Conservation (phyloP, 2,329 filamentous ascomycete species). For the Colletotrichum lupini region DNA sequence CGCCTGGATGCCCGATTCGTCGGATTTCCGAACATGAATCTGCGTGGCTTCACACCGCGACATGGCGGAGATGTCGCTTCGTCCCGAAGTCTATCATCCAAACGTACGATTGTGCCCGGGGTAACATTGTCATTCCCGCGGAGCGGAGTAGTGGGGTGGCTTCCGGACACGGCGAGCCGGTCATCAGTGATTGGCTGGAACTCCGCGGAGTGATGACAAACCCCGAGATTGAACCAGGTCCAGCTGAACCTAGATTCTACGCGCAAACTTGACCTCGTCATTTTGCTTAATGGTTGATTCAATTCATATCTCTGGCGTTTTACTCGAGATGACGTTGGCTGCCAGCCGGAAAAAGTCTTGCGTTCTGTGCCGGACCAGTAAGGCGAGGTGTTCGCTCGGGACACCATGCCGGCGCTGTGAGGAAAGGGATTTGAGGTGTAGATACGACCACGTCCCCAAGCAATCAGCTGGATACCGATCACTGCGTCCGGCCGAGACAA, state of each 20-base stretch:
- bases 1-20: not conserved
- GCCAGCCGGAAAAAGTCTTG: conserved; percentile 38
- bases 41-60: not conserved
- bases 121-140: not conserved
- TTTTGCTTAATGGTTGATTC: not conserved
- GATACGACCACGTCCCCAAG: conserved; percentile 29
- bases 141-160: conserved; percentile 18
- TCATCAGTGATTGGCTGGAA: not conserved
- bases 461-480: not conserved
- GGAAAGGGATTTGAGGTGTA: conserved; percentile 36
- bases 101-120: not conserved
- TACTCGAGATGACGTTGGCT: not conserved
- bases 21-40: not conserved
- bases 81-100: not conserved
- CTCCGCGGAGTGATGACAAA: conserved; percentile 12
- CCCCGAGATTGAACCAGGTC: not conserved
- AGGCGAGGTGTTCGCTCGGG: conserved; percentile 41
- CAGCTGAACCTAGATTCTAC: not conserved
- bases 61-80: not conserved
- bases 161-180: not conserved
- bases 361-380: conserved; percentile 39
- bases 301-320: not conserved
- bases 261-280: not conserved
- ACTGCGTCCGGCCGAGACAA: not conserved
- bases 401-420: conserved; percentile 38